Evolutionary conservation across 1,284 basidiomycete species (phyloP).

Genomic region (Naganishia liquefaciens): DNA sequence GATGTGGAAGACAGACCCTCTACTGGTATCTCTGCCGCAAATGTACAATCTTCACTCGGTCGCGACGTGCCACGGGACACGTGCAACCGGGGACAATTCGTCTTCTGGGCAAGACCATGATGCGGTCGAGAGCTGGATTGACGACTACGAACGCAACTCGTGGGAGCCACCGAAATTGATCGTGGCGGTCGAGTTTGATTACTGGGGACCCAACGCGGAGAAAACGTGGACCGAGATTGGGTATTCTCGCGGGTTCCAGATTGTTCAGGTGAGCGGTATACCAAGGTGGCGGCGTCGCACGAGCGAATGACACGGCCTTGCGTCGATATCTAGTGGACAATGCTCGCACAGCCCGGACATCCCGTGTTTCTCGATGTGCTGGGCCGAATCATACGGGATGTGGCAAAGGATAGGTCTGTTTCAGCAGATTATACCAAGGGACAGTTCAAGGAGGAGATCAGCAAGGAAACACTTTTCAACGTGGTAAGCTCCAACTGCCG

Average conservation of each 20-base stretch:
- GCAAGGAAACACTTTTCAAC: slow-evolving; percentile 1
- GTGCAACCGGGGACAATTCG: background rate
- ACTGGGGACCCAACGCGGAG: slow-evolving; percentile 7
- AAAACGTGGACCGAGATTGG: slow-evolving; percentile 22
- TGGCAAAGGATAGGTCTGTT: slow-evolving; percentile 1
- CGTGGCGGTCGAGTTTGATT: slow-evolving; percentile 21
- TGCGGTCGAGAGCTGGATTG: slow-evolving; percentile 1
- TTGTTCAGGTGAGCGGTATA: slow-evolving; percentile 32
- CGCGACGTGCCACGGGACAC: background rate
- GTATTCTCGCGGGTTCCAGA: slow-evolving; percentile 33
- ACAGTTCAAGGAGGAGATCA: background rate
- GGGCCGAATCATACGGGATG: slow-evolving; percentile 23
- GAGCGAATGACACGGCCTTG: background rate
- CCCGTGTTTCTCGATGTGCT: slow-evolving; percentile 36
- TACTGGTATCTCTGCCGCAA: slow-evolving; percentile 9
- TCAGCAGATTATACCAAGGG: slow-evolving; percentile 3
- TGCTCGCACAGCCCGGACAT: slow-evolving; percentile 36
- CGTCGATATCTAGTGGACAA: slow-evolving; percentile 30
- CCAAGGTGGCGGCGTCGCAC: background rate
- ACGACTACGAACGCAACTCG: background rate
- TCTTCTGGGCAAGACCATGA: no score
- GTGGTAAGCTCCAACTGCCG: slow-evolving; percentile 8
- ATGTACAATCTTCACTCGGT: background rate
- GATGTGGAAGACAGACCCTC: slow-evolving; percentile 5
- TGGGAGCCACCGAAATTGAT: slow-evolving; percentile 19